A percentile compares a stretch with the other conserved stretches of the same genome.
Evolutionary conservation across 352 stramenopile genomes (phyloP).

Genomic region (Phytopythium sindhum): DNA sequence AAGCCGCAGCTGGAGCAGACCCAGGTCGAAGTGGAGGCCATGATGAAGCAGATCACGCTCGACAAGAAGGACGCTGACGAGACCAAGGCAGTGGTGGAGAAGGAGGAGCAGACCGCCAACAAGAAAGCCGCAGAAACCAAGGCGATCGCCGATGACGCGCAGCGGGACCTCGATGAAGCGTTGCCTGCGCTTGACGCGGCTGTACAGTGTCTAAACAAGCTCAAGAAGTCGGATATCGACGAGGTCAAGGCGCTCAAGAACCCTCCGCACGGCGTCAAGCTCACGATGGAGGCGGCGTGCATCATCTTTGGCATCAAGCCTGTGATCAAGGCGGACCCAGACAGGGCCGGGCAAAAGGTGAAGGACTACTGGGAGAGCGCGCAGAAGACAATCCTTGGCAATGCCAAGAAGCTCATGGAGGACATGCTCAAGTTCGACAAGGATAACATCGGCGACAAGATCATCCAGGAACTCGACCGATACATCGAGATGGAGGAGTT

Average conservation of each 20-base stretch:
- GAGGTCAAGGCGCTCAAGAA: constrained; percentile 91
- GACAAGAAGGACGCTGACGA: constrained; percentile 92
- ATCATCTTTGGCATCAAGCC: constrained; percentile 95
- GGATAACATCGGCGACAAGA: constrained; percentile 86
- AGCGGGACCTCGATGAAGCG: constrained; percentile 91
- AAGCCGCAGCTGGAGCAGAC: constrained; percentile 91
- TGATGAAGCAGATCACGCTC: constrained; percentile 93
- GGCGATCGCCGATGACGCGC: constrained; percentile 89
- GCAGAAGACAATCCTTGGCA: constrained; percentile 82
- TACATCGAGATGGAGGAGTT: constrained; percentile 92
- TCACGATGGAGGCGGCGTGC: constrained; percentile 91
- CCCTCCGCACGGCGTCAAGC: constrained; percentile 73
- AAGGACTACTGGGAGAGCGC: constrained; percentile 90
- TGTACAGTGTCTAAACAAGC: constrained; percentile 87
- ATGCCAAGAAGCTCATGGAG: constrained; percentile 89
- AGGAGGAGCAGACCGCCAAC: constrained; percentile 90
- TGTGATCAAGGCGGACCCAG: constrained; percentile 80
- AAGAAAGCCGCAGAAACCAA: constrained; percentile 92
- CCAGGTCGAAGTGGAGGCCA: constrained; percentile 90
- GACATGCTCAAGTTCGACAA: constrained; percentile 91
- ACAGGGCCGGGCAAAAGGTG: constrained; percentile 89
- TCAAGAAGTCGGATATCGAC: constrained; percentile 95
- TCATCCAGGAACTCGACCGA: constrained; percentile 83
- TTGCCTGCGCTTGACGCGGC: constrained; percentile 89
- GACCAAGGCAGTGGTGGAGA: constrained; percentile 88